phyloP scores from a whole-genome alignment of 768 basidiomycete species.

The Dentipellis fragilis region DNA sequence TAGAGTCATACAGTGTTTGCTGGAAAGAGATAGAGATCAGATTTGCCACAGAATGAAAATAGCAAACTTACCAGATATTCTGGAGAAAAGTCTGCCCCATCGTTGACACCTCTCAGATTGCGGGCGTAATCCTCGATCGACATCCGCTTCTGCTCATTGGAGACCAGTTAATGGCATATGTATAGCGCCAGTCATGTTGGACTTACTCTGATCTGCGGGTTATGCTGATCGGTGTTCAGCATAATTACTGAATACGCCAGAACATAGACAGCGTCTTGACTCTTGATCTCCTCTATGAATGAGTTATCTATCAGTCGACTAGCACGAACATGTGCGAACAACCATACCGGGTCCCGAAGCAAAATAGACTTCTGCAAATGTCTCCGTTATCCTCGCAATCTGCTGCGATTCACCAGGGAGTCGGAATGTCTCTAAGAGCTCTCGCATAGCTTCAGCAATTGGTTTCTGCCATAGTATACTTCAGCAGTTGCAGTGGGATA shows the following conservation, averaged over 20 bases:
- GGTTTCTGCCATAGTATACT: slow-evolving; percentile 53
- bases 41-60: background rate
- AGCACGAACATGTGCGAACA: background rate
- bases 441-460: slow-evolving; percentile 92
- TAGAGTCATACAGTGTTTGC: slow-evolving; percentile 90
- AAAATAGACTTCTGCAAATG: slow-evolving; percentile 87
- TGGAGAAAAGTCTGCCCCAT: slow-evolving; percentile 67
- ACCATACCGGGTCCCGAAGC: slow-evolving; percentile 64
- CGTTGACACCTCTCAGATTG: slow-evolving; percentile 91
- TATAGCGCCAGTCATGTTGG: background rate
- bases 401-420: slow-evolving; percentile 94
- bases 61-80: slow-evolving; percentile 67
- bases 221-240: slow-evolving; percentile 97
- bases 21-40: slow-evolving; percentile 20
- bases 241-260: slow-evolving; percentile 93
- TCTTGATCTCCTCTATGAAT: slow-evolving; percentile 70
- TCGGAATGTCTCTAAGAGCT: slow-evolving; percentile 86
- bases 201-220: slow-evolving; percentile 81
- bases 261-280: slow-evolving; percentile 88
- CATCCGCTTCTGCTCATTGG: slow-evolving; percentile 75
- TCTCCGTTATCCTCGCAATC: slow-evolving; percentile 88
- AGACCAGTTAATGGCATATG: background rate
- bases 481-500: background rate
- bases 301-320: background rate
- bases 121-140: slow-evolving; percentile 86